Evolutionary conservation across 2,329 filamentous ascomycete species (phyloP).

Genomic region (Exophiala spinifera): DNA sequence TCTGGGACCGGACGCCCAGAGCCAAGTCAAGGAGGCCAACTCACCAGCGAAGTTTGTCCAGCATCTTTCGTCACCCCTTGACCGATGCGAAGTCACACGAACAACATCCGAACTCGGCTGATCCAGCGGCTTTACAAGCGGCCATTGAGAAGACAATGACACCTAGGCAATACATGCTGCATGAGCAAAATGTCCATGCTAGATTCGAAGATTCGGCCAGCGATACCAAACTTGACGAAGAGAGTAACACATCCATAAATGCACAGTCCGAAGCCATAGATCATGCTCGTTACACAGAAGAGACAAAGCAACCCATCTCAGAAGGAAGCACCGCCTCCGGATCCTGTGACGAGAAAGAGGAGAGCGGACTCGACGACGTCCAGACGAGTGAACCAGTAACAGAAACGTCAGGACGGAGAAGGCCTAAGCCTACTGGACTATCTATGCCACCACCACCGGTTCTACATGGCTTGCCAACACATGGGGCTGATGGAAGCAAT

Average conservation of each 20-base stretch:
- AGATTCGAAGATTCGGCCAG: conserved; percentile 14
- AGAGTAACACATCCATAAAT: neutral
- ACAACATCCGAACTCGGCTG: neutral
- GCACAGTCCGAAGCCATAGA: neutral
- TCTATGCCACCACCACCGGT: conserved; percentile 12
- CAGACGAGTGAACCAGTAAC: neutral
- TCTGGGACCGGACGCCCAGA: conserved; percentile 82
- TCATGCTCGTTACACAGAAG: neutral
- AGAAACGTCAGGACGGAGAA: conserved; percentile 20
- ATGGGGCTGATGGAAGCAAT: conserved; percentile 3
- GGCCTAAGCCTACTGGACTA: conserved; percentile 18
- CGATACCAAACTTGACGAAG: neutral
- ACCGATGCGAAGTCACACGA: conserved; percentile 11
- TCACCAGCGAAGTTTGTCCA: conserved; percentile 30
- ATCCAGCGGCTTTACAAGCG: conserved; percentile 2
- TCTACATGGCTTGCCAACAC: neutral
- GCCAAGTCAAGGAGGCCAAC: conserved; percentile 40
- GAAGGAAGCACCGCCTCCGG: neutral
- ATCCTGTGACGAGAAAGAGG: neutral
- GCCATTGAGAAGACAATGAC: conserved; percentile 18
- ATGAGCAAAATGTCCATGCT: conserved; percentile 19
- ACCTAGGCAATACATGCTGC: conserved; percentile 18
- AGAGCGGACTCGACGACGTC: neutral
- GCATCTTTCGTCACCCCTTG: conserved; percentile 16
- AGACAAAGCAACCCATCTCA: neutral